Percentiles rank a stretch among this genome's conserved stretches.
Evolutionary conservation across 306 rosid genomes (phyloP).

Genomic region (Trichosanthes cucumerina): DNA sequence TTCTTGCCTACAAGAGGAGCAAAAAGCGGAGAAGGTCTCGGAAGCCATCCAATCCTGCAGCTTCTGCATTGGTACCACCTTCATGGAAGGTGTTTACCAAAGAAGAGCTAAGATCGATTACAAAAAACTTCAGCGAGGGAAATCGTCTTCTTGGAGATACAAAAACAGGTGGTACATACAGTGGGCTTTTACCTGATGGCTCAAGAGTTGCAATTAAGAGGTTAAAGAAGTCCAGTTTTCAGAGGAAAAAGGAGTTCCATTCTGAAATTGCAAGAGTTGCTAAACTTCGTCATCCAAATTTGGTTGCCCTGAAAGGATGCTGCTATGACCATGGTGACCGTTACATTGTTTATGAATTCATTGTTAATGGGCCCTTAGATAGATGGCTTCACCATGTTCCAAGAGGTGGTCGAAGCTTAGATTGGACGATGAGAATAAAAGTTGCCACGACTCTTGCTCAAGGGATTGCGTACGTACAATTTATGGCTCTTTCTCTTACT

Average conservation of each 20-base stretch:
- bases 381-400: slow-evolving; percentile 96
- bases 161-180: slow-evolving; percentile 88
- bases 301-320: slow-evolving; percentile 94
- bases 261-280: slow-evolving; percentile 94
- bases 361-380: slow-evolving; percentile 87
- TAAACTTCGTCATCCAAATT: slow-evolving; percentile 80
- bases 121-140: slow-evolving; percentile 97
- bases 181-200: slow-evolving; percentile 81
- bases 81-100: slow-evolving; percentile 88
- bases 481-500: neutral
- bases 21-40: slow-evolving; percentile 82
- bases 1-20: slow-evolving; percentile 73
- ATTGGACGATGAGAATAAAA: slow-evolving; percentile 92
- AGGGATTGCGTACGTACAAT: slow-evolving; percentile 86
- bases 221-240: slow-evolving; percentile 81
- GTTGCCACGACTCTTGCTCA: slow-evolving; percentile 88
- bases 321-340: slow-evolving; percentile 98
- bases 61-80: slow-evolving; percentile 57
- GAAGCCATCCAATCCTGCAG: slow-evolving; percentile 55
- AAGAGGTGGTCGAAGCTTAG: slow-evolving; percentile 92
- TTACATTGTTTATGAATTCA: slow-evolving; percentile 85
- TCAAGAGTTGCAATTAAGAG: slow-evolving; percentile 90
- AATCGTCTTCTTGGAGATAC: slow-evolving; percentile 89
- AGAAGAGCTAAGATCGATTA: slow-evolving; percentile 78
- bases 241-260: slow-evolving; percentile 88